phyloP scores from a whole-genome alignment of 2,329 filamentous ascomycete species.

The Eurotiales sp. region DNA sequence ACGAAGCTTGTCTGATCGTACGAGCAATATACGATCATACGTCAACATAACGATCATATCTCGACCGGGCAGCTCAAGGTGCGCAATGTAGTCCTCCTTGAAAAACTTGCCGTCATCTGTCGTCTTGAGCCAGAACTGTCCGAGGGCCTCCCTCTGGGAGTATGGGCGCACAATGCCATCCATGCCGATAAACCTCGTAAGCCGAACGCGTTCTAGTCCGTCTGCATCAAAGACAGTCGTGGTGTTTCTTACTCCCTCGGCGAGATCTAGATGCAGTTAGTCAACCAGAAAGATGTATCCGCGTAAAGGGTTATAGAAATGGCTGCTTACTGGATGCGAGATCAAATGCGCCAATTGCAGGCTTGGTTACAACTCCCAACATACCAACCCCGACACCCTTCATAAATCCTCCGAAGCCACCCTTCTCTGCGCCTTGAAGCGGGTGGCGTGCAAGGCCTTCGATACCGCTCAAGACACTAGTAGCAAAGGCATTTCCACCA shows the following conservation, averaged over 20 bases:
- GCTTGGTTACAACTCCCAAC: constrained; percentile 91
- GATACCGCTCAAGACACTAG: constrained; percentile 86
- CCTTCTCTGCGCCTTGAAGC: constrained; percentile 90
- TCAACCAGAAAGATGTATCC: neutral
- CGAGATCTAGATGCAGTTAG: constrained; percentile 57
- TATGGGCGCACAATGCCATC: constrained; percentile 95
- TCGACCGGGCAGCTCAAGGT: constrained; percentile 83
- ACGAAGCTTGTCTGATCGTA: constrained; percentile 77
- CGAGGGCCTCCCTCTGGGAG: constrained; percentile 88
- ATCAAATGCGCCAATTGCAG: constrained; percentile 93
- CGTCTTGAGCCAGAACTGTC: constrained; percentile 98
- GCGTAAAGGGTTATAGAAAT: neutral
- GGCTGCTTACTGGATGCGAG: constrained; percentile 68
- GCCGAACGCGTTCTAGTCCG: constrained; percentile 89
- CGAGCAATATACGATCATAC: constrained; percentile 81
- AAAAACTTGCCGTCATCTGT: constrained; percentile 97
- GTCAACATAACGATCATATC: constrained; percentile 90
- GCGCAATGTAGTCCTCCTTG: constrained; percentile 94
- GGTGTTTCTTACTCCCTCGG: constrained; percentile 95
- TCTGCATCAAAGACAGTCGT: constrained; percentile 96
- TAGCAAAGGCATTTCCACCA: constrained; percentile 91
- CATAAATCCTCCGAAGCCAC: constrained; percentile 89
- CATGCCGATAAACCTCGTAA: constrained; percentile 84
- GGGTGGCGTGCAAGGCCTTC: constrained; percentile 91
- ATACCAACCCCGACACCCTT: constrained; percentile 97